These are phyloP conservation scores for Myriosclerotinia curreyana DNA, from an alignment of 2,329 filamentous ascomycete genomes.

Conservation along the genomic window DNA sequence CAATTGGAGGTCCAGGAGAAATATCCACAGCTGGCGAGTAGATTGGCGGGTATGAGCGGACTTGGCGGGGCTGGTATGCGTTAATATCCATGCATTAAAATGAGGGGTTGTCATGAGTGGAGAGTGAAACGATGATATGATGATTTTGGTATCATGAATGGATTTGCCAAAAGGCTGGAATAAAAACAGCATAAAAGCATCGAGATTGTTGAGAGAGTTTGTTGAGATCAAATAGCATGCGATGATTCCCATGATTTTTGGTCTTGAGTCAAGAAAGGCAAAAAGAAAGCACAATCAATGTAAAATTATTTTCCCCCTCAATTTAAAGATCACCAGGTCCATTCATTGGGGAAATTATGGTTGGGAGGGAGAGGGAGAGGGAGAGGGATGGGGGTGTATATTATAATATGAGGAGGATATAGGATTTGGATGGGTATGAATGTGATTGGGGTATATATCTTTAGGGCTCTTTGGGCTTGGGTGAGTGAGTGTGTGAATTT, in stretches of 20 bases:
- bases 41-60: constrained; percentile 60
- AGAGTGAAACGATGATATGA: not conserved
- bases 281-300: constrained; percentile 14
- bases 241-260: constrained; percentile 19
- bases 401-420: not conserved
- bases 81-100: constrained; percentile 26
- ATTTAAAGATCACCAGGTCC: not conserved
- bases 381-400: not conserved
- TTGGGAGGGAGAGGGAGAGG: not conserved
- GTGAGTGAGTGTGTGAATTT: too few relatives aligned
- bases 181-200: not conserved
- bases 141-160: not conserved
- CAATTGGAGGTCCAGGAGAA: constrained; percentile 90
- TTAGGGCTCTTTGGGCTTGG: too few relatives aligned
- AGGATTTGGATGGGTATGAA: too few relatives aligned
- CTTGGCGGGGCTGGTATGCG: constrained; percentile 33
- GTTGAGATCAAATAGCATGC: constrained; percentile 12
- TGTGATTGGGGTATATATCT: too few relatives aligned
- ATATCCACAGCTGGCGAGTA: constrained; percentile 74
- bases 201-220: constrained; percentile 1
- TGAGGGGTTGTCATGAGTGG: not conserved
- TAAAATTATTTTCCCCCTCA: constrained; percentile 10
- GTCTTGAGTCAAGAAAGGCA: constrained; percentile 18
- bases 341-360: not conserved
- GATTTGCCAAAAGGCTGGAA: not conserved